Evolutionary conservation across 352 stramenopile species (phyloP), one percentile per base, ranked within the genome.

Genomic region (Phytophthora melonis): DNA sequence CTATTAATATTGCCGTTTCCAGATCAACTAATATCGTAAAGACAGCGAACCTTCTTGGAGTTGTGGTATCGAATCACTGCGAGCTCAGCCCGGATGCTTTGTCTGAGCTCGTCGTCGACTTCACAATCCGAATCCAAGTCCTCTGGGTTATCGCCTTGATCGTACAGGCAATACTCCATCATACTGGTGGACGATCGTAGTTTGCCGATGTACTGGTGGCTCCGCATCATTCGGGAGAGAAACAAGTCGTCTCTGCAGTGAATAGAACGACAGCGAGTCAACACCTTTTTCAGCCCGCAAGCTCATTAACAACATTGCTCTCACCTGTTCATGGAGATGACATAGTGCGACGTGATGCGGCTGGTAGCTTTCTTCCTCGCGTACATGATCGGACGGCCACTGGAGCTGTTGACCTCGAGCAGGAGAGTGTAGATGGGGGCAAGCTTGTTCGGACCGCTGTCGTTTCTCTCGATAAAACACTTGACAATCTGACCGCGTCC

Each of bases 381-480:
- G 58, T 95, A 94, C 79, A 97, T 84, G 53, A 97, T 89, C 3
- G 89, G 88, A 10, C 91, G 82, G 4, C 91, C 91, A 63, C 86
- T 97, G 0, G 89, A 92, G 63, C 90, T 95, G 66, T 95, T 94
- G 25, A 96, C 86, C 69, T 97, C 91, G 1, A 95, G 62, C 5
- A 95, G 72, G 6, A 96, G 68, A 23, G 89, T 96, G 70, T 95
- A 97, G 36, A 97, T 82, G 1, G 91, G 91, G 2, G 87, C 82
- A 19, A 97, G 77, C 59, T 92, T 92, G 70, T 97, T 96, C 11
- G 80, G 82, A 0, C 88, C 85, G 47, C 70, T 88, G 50, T 92
- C 82, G 53, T 95, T 95, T 58, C 91, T 83, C 66, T 97, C 90
- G 59, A 97, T 97, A 61, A 97, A 97, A 68, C 91, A 97, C 70